Conservation (phyloP, 1,139 yeast genomes). For the Pneumocystis carinii region DNA sequence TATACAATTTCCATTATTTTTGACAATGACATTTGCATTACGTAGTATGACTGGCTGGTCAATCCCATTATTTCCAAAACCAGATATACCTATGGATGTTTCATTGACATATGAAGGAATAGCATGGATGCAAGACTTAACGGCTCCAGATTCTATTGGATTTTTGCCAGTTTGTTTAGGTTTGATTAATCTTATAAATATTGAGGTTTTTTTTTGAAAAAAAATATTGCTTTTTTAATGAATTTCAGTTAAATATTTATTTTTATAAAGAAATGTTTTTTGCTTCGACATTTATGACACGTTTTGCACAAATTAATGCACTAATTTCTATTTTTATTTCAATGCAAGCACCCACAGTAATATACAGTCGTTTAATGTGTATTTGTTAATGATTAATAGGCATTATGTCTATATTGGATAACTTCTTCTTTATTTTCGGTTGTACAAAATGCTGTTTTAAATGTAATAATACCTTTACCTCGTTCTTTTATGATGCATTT, state of each 20-base stretch:
- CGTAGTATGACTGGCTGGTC: constrained; percentile 1
- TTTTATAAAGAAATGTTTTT: neutral
- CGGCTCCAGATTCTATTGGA: neutral
- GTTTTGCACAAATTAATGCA: neutral
- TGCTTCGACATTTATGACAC: neutral
- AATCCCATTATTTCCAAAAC: neutral
- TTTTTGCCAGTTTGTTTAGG: constrained; percentile 1
- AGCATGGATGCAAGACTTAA: neutral
- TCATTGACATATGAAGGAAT: neutral
- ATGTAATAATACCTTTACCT: neutral
- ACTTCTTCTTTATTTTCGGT: neutral
- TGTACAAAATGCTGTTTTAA: neutral
- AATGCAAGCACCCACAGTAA: neutral
- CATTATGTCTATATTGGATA: neutral
- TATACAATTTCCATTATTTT: neutral
- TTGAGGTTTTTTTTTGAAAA: neutral
- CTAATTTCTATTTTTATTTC: neutral
- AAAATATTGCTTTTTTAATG: neutral
- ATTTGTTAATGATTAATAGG: neutral
- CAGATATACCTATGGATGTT: neutral
- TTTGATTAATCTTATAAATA: neutral
- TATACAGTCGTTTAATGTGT: neutral
- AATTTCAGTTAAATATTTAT: neutral
- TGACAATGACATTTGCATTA: neutral
- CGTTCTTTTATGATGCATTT: neutral